Base-by-base conservation (phyloP, 169 alveolate species). In the Pseudocohnilembus persalinus region DNA sequence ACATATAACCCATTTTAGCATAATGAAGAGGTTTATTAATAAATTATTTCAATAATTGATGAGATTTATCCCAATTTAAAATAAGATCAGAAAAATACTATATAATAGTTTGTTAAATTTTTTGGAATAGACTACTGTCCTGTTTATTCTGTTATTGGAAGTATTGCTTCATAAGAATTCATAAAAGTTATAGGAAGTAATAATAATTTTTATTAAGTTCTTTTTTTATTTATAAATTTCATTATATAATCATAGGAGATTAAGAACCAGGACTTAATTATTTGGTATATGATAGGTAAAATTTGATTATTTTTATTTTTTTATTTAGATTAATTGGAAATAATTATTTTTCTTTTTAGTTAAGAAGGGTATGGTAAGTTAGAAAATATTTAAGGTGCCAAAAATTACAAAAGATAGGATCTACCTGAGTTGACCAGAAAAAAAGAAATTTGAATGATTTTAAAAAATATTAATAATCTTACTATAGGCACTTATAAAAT, bases 51-150 rank as follows among this genome's bases (percentile, higher is more conserved):
- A 29, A 75, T 81, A 1, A 25, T 35, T 26, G 75, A 79, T 1
- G 65, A 73, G 4, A 73, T 34, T 75, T 63, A 86, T 49, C 68
- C 68, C 20, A 20, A 49, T 49, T 49, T n/a, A 49, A 32, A 74
- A 30, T 68, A 86, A 15, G 78, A 73, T 33, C 72, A 49, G 32
- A 72, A 34, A 35, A 63, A 72, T 24, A 68, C 72, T 33, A 74
- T 80, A 27, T 35, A 33, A 1, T 64, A 81, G 28, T 86, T 85
- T 80, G 83, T 85, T 26, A 85, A 81, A 85, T 72, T 80, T 30
- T 86, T 74, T 86, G 86, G 87, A 65, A 76, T 86, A 1, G 90
- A 86, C 29, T 75, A 80, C 29, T 86, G 90, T 72, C 90, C 90
- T 25, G 87, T 86, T 0, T 79, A 86, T 75, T 86, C 90, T 0